Base-by-base conservation (phyloP, 192 early-diverging fungal genomes). In the Glomus cerebriforme region DNA sequence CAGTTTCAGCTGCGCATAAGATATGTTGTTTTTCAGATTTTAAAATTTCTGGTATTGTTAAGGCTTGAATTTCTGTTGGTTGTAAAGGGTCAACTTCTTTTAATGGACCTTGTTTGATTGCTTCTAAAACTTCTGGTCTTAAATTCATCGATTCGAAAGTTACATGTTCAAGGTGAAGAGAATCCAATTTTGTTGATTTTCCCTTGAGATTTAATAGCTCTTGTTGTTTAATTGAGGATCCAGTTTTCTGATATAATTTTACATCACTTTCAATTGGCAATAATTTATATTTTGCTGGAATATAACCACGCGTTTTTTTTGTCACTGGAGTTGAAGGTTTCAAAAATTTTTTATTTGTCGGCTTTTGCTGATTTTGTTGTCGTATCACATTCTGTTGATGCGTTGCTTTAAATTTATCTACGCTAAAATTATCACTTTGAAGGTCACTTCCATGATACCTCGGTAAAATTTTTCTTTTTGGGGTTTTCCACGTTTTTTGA, bases 1-100 rank as follows among this genome's bases (percentile, higher is more conserved):
- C 97, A 0, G 95, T 97, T 82, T 97, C 96, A 1, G 94, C 96
- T 6, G 95, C 94, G 75, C 92, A 85, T 27, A 96, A 85, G 59
- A 94, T 87, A 75, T 90, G 87, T 62, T 82, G 80, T 76, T 78
- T 72, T 43, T 63, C 47, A 19, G 62, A 35, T 63, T 84, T 77
- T 7, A 95, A 82, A 19, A 93, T 81, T 65, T 92, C 88, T 19
- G 94, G 94, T 63, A 97, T 95, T 17, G 90, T 89, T 59, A 95
- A 83, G 0, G 93, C 92, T 83, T 98, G 97, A 60, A 97, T 93
- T 75, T 92, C 90, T 3, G 95, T 96, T 17, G 95, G 95, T 59
- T 82, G 82, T 31, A 85, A 75, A 24, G 85, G 81, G 1, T 80
- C 81, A 0, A 89, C 78, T 35, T 82, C 59, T 43, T 69, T 75